These are phyloP conservation scores for Hypomontagnella submonticulosa DNA, from an alignment of 495 filamentous ascomycete genomes.

Conservation along the genomic window DNA sequence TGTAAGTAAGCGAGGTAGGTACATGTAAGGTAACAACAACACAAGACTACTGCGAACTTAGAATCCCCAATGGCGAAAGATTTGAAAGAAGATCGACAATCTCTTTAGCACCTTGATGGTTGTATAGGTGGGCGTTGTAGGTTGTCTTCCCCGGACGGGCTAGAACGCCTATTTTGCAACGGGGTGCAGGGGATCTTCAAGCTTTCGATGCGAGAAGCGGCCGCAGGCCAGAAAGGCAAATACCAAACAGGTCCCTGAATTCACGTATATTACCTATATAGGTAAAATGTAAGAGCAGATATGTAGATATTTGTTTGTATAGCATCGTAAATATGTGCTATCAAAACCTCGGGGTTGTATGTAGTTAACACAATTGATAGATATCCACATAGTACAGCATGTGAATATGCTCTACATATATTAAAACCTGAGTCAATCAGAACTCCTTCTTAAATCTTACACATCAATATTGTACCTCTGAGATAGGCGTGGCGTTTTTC, in stretches of 20 bases:
- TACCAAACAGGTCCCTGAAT: neutral
- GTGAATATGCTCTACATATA: neutral
- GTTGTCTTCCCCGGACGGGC: conserved; percentile 37
- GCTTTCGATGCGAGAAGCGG: conserved; percentile 3
- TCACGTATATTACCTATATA: too few species aligned
- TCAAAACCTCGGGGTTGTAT: too few species aligned
- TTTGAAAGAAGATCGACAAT: conserved; percentile 21
- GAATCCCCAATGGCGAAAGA: conserved; percentile 29
- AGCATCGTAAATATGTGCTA: too few species aligned
- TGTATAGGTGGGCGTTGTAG: too few species aligned
- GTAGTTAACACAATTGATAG: too few species aligned
- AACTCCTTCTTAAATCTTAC: too few species aligned
- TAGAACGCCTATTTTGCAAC: conserved; percentile 39
- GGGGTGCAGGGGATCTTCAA: conserved; percentile 14
- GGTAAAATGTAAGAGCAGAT: too few species aligned
- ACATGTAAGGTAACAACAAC: conserved; percentile 6
- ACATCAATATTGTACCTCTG: too few species aligned
- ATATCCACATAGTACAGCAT: neutral
- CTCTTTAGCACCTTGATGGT: conserved; percentile 28
- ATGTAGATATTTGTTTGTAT: neutral
- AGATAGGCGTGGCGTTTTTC: too few species aligned
- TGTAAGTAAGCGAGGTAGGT: neutral
- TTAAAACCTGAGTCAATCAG: too few species aligned
- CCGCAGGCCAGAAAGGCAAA: conserved; percentile 3
- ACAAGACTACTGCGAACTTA: conserved; percentile 15